phyloP scores from a whole-genome alignment of 2,329 filamentous ascomycete genomes.

The Neophaeococcomyces mojaviensis region DNA sequence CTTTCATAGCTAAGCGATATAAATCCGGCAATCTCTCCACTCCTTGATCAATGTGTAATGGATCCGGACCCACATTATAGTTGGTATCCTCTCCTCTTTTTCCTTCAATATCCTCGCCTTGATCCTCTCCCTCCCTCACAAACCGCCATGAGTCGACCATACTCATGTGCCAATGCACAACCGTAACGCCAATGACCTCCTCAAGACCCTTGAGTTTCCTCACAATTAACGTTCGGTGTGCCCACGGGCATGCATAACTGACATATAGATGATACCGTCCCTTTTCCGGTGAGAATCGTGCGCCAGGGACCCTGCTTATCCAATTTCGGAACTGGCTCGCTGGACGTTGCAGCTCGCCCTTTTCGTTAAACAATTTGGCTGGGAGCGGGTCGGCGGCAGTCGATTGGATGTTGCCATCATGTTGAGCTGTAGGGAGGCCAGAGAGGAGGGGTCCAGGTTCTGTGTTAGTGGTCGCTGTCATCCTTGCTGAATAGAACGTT shows the following conservation, averaged over 20 bases:
- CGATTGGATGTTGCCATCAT: too few species aligned
- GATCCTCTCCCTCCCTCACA: constrained; percentile 54
- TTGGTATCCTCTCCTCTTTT: too few species aligned
- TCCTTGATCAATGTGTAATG: too few species aligned
- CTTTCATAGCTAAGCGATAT: constrained; percentile 66
- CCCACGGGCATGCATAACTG: constrained; percentile 92
- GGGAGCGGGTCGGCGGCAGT: too few species aligned
- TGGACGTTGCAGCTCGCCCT: constrained; percentile 88
- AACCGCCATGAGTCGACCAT: too few species aligned
- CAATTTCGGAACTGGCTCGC: constrained; percentile 73
- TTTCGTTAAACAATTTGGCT: too few species aligned
- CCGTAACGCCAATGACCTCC: constrained; percentile 67
- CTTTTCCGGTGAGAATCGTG: constrained; percentile 76
- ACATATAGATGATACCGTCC: constrained; percentile 91
- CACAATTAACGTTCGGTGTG: constrained; percentile 78
- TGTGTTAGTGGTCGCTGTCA: too few species aligned
- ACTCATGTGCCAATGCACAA: constrained; percentile 95
- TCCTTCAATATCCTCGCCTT: too few species aligned
- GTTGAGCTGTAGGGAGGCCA: too few species aligned
- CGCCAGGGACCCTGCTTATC: constrained; percentile 64
- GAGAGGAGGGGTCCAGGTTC: too few species aligned
- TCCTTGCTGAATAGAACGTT: too few species aligned
- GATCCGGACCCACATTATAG: constrained; percentile 47
- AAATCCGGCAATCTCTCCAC: too few species aligned
- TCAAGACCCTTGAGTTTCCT: constrained; percentile 88